Percentiles rank a stretch among this genome's conserved stretches.
phyloP scores from a whole-genome alignment of 345 rosid species.

The Jatropha curcas region DNA sequence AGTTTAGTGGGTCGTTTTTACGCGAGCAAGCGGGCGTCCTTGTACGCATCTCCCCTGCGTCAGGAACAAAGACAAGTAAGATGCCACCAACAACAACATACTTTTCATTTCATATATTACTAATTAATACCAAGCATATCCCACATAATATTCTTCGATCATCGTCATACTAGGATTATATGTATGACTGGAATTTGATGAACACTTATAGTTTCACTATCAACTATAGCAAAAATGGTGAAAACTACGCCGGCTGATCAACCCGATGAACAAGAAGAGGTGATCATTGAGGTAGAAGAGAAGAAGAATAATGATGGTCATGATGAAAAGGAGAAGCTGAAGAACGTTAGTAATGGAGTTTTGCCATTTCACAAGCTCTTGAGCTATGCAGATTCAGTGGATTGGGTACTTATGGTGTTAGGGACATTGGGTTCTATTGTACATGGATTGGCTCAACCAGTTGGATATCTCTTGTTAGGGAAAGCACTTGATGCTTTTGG shows the following conservation, averaged over 20 bases:
- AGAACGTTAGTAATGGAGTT: background rate
- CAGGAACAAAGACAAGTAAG: conserved; percentile 1
- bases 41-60: background rate
- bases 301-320: background rate
- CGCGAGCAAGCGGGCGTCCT: background rate
- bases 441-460: conserved; percentile 63
- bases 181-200: background rate
- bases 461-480: conserved; percentile 59
- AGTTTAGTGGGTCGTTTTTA: background rate
- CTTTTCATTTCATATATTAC: background rate
- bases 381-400: conserved; percentile 51
- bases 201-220: background rate
- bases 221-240: background rate
- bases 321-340: background rate
- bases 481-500: conserved; percentile 62
- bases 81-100: conserved; percentile 3
- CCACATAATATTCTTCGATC: conserved; percentile 3
- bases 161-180: background rate
- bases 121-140: background rate
- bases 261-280: background rate
- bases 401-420: conserved; percentile 55
- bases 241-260: background rate
- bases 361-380: conserved; percentile 48
- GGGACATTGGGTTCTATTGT: conserved; percentile 55
- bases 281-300: background rate